phyloP scores from a whole-genome alignment of 495 filamentous ascomycete genomes.

The Penicillium malachiteum region DNA sequence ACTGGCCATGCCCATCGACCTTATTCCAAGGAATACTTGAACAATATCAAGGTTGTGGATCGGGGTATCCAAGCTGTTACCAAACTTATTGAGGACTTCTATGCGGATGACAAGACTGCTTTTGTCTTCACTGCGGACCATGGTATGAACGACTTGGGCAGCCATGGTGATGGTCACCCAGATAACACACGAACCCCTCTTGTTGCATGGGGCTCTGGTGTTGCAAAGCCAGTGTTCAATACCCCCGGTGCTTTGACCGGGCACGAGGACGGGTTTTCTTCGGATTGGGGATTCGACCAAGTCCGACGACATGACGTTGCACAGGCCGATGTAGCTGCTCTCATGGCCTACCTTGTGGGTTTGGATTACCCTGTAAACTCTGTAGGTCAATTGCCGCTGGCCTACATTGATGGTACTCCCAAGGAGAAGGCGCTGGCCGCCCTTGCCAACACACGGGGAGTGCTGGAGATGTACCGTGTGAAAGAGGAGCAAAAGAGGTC shows the following conservation, averaged over 20 bases:
- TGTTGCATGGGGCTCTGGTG: conserved; percentile 91
- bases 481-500: conserved; percentile 85
- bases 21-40: conserved; percentile 92
- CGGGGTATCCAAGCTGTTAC: conserved; percentile 80
- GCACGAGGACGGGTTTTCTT: conserved; percentile 89
- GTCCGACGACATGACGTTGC: conserved; percentile 85
- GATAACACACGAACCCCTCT: conserved; percentile 96
- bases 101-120: conserved; percentile 85
- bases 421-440: conserved; percentile 82
- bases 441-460: conserved; percentile 80
- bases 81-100: conserved; percentile 82
- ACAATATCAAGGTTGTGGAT: conserved; percentile 95
- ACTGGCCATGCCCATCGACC: conserved; percentile 85
- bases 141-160: conserved; percentile 98
- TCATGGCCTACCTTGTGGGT: conserved; percentile 96
- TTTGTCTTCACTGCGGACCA: conserved; percentile 98
- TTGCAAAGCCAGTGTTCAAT: conserved; percentile 68
- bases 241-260: conserved; percentile 59
- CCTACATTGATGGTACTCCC: conserved; percentile 69
- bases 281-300: conserved; percentile 80
- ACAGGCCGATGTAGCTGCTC: conserved; percentile 91
- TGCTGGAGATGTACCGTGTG: conserved; percentile 94
- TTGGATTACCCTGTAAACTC: conserved; percentile 94
- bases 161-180: conserved; percentile 95
- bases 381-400: conserved; percentile 86